These are phyloP conservation scores for Blastocrithidia nonstop DNA, from an alignment of 208 protist species.

Conservation along the genomic window DNA sequence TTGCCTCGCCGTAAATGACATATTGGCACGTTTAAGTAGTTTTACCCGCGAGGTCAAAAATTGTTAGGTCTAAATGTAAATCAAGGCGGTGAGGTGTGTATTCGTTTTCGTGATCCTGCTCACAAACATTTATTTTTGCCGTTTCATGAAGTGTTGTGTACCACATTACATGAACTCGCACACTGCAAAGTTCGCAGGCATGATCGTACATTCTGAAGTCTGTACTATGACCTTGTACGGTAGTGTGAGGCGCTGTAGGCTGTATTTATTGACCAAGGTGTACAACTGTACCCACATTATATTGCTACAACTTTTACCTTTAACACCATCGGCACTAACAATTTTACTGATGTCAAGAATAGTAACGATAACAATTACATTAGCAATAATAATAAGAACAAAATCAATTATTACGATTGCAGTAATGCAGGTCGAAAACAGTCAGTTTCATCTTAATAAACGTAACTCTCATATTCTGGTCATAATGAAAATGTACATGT, in stretches of 20 bases:
- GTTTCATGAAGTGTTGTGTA: constrained; percentile 76
- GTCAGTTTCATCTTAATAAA: no score
- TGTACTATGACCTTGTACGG: constrained; percentile 54
- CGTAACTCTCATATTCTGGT: no score
- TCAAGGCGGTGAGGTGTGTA: constrained; percentile 50
- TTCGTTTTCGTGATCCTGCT: constrained; percentile 60
- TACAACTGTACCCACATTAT: constrained; percentile 22
- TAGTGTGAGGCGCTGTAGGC: constrained; percentile 62
- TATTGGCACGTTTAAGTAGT: constrained; percentile 57
- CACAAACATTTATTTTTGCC: constrained; percentile 56
- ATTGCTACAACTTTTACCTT: background rate
- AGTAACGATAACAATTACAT: constrained; percentile 1
- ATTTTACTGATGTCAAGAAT: background rate
- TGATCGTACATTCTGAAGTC: constrained; percentile 51
- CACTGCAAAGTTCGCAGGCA: constrained; percentile 56
- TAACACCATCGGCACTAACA: no score
- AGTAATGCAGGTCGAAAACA: no score
- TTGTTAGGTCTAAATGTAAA: constrained; percentile 79
- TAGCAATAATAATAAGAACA: background rate
- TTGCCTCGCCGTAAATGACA: constrained; percentile 34
- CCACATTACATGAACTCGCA: constrained; percentile 78
- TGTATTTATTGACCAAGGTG: constrained; percentile 13
- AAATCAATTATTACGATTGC: no score
- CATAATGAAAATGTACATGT: no score
- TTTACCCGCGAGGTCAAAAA: constrained; percentile 56